Percentiles rank a stretch among this genome's conserved stretches.
phyloP scores from a whole-genome alignment of 495 filamentous ascomycete genomes.

The Hyaloscypha variabilis region DNA sequence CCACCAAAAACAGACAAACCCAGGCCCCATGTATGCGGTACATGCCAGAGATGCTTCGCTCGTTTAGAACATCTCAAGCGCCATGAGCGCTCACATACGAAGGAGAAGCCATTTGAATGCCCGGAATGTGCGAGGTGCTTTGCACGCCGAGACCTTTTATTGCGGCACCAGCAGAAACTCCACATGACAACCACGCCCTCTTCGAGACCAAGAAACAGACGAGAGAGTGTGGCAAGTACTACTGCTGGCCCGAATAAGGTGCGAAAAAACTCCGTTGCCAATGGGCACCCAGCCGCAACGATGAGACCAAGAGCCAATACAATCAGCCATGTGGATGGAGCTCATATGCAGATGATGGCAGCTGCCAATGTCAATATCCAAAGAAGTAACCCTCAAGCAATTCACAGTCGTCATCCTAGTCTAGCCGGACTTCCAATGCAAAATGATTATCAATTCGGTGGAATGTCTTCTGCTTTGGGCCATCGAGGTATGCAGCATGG shows the following conservation, averaged over 20 bases:
- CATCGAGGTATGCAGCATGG: conserved; percentile 66
- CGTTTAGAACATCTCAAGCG: conserved; percentile 96
- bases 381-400: conserved; percentile 32
- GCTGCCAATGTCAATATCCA: conserved; percentile 55
- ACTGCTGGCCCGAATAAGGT: conserved; percentile 71
- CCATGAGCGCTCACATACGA: conserved; percentile 97
- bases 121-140: conserved; percentile 96
- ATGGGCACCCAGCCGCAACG: conserved; percentile 48
- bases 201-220: conserved; percentile 79
- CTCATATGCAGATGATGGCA: conserved; percentile 71
- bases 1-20: conserved; percentile 72
- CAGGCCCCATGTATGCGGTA: conserved; percentile 90
- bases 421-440: conserved; percentile 66
- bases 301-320: conserved; percentile 96
- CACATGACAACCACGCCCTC: conserved; percentile 95
- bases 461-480: conserved; percentile 69
- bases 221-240: conserved; percentile 84
- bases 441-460: conserved; percentile 65
- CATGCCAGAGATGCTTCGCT: conserved; percentile 91
- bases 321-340: conserved; percentile 89
- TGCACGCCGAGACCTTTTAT: conserved; percentile 86
- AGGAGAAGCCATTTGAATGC: conserved; percentile 99
- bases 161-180: conserved; percentile 98
- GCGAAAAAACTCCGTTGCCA: conserved; percentile 90
- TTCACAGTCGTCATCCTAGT: conserved; percentile 66